Evolutionary conservation across 768 basidiomycete species (phyloP), one percentile per base, ranked within the genome.

Genomic region (Boletus vermiculosoides): DNA sequence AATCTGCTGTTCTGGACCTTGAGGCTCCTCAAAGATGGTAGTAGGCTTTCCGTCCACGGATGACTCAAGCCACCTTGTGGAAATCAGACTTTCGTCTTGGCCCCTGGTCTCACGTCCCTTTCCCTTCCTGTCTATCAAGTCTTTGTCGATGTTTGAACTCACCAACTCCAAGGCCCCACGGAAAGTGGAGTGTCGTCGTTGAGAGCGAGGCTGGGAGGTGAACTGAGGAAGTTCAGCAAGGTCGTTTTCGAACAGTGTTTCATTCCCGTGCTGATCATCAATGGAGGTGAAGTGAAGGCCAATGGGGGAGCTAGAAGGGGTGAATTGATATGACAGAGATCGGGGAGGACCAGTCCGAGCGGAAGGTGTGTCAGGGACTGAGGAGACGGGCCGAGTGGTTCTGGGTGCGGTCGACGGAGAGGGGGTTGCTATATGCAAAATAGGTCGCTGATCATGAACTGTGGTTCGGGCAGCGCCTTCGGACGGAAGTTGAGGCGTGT

Each of bases 341-440:
- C 88, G 80, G 5, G 88, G 89, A 33, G 88, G 87, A 13, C 88
- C 89, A 5, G 88, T 90, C 50, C 88, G 77, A 48, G 76, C 74
- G 7, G 86, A 82, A 25, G 89, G 88, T 0, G 86, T 84, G 48
- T 69, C 61, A 34, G 60, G 70, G 2, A 61, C 45, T 22, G 61
- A 39, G 16, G 53, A 12, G 5, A 52, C 20, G 37, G 60, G 52
- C 51, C 60, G 58, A 40, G 28, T 44, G 13, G 45, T 30, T 15
- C 52, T 61, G n/a, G 23, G 34, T 7, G 57, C n/a, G 11, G 49
- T 7, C 13, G 55, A 57, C 44, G 52, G 45, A 33, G 60, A 53
- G 4, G 53, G 20, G n/a, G 61, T 60, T n/a, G 56, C 49, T 53
- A 61, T 49, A n/a, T 59, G 58, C 30, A 65, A 52, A 1, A 47